Percentiles rank a stretch among this genome's conserved stretches.
Evolutionary conservation across 2,329 filamentous ascomycete genomes (phyloP).

Genomic region (Cordyceps javanica): DNA sequence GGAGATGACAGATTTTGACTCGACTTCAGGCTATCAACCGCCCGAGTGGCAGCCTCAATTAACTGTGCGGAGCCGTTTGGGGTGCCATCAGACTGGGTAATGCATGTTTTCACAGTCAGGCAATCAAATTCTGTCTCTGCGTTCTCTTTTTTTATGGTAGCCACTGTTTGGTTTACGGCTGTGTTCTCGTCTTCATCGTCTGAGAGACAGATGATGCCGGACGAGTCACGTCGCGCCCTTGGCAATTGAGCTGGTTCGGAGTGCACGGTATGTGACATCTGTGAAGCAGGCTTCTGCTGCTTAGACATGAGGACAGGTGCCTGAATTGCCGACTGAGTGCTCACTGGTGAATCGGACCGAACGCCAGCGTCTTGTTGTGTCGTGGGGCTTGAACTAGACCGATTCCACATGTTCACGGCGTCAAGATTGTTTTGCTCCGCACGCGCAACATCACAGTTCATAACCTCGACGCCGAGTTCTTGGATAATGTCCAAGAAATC

Average conservation of each 20-base stretch:
- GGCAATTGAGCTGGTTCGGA: not conserved
- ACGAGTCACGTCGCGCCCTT: not conserved
- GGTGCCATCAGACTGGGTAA: not conserved
- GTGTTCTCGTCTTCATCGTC: not conserved
- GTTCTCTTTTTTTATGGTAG: not conserved
- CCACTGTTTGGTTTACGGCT: no score
- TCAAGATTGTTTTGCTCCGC: not conserved
- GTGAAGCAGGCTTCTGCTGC: not conserved
- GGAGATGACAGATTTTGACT: not conserved
- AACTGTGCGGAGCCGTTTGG: not conserved
- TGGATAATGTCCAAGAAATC: not conserved
- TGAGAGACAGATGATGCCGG: not conserved
- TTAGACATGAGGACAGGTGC: not conserved
- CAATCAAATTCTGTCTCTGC: not conserved
- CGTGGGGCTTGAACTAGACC: not conserved
- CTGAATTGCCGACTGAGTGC: not conserved
- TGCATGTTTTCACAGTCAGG: no score
- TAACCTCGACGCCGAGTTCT: constrained; percentile 8
- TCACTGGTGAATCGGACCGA: not conserved
- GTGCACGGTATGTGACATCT: not conserved
- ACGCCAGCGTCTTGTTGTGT: not conserved
- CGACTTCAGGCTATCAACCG: not conserved
- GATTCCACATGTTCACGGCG: not conserved
- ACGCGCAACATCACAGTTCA: not conserved
- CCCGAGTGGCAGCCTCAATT: no score